These are phyloP conservation scores for Trypanosoma grayi DNA, from an alignment of 208 protist genomes.

Conservation along the genomic window DNA sequence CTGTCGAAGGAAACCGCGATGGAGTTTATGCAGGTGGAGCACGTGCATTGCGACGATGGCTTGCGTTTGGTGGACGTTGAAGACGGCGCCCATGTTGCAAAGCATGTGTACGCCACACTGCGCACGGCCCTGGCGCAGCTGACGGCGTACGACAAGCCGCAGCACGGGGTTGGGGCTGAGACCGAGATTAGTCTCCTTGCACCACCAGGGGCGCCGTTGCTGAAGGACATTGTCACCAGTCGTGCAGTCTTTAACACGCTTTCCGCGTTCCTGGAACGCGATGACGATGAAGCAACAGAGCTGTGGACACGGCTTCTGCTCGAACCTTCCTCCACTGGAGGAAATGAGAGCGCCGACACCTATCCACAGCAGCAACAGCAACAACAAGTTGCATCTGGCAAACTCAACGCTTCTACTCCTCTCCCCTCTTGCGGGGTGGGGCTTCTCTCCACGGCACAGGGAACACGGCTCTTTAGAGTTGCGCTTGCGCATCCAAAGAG, in stretches of 20 bases:
- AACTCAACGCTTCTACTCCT: neutral
- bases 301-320: slow-evolving; percentile 44
- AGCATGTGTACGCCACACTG: slow-evolving; percentile 49
- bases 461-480: slow-evolving; percentile 43
- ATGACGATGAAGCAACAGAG: slow-evolving; percentile 45
- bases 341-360: neutral
- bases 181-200: slow-evolving; percentile 27
- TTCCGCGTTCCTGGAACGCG: slow-evolving; percentile 31
- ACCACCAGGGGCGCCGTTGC: slow-evolving; percentile 22
- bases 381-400: neutral
- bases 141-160: slow-evolving; percentile 52
- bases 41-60: slow-evolving; percentile 63
- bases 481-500: slow-evolving; percentile 36
- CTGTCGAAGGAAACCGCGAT: slow-evolving; percentile 52
- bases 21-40: slow-evolving; percentile 55
- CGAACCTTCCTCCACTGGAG: slow-evolving; percentile 2
- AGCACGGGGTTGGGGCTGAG: neutral
- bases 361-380: neutral
- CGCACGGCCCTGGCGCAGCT: slow-evolving; percentile 44
- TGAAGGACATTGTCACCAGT: slow-evolving; percentile 37
- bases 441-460: slow-evolving; percentile 34
- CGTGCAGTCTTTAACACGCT: slow-evolving; percentile 41
- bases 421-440: slow-evolving; percentile 14
- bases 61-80: slow-evolving; percentile 42
- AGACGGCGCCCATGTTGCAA: slow-evolving; percentile 47